Conservation (phyloP, 371 early-diverging fungal genomes). For the Actinomortierella wolfii region DNA sequence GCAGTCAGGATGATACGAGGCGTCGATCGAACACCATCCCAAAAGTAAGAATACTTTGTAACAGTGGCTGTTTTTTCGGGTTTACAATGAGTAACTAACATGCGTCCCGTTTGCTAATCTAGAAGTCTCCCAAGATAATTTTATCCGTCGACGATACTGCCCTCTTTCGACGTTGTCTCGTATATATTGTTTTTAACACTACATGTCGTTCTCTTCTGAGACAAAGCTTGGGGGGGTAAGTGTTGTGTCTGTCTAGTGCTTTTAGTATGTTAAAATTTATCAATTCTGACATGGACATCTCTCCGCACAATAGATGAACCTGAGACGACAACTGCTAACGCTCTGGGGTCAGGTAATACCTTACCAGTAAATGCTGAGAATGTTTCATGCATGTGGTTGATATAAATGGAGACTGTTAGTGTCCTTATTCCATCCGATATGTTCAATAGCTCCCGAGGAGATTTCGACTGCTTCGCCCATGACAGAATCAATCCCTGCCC, state of each 20-base stretch:
- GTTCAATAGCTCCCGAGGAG: constrained; percentile 2
- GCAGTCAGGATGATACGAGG: constrained; percentile 2
- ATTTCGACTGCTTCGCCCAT: constrained; percentile 2
- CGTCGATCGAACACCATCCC: constrained; percentile 1
- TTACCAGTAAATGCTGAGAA: background rate
- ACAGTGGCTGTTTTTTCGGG: background rate
- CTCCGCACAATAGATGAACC: constrained; percentile 1
- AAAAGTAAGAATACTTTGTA: background rate
- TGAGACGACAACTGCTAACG: background rate
- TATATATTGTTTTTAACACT: background rate
- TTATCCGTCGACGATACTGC: constrained; percentile 1
- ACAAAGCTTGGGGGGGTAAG: background rate
- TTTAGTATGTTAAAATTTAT: background rate
- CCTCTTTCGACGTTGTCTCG: background rate
- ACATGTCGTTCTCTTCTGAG: background rate
- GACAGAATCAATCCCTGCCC: background rate
- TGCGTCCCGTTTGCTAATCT: background rate
- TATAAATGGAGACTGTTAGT: background rate
- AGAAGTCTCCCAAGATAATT: constrained; percentile 1
- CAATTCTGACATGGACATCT: background rate
- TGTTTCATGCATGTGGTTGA: background rate
- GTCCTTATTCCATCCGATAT: background rate
- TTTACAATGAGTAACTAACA: background rate
- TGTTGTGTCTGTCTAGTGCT: background rate
- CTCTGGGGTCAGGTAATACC: constrained; percentile 3